These are phyloP conservation scores for Beauveria sp. DNA, from an alignment of 2,329 filamentous ascomycete genomes.

Conservation along the genomic window DNA sequence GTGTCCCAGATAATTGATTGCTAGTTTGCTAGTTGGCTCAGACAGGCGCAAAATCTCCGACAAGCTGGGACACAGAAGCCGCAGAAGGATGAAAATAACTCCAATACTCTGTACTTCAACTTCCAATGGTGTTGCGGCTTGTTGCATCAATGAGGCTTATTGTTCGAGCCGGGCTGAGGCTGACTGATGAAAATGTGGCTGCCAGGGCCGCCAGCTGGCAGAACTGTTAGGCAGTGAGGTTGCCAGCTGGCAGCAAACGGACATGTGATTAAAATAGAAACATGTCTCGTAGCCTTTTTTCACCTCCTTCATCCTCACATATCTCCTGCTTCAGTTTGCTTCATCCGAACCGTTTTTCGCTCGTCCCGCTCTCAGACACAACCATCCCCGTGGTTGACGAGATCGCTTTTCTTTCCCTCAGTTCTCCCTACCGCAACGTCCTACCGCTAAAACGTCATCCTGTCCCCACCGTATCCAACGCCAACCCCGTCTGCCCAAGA, in stretches of 20 bases:
- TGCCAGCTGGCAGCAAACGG: neutral
- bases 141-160: neutral
- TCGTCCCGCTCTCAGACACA: neutral
- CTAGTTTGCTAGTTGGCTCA: neutral
- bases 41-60: neutral
- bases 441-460: constrained; percentile 21
- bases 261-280: neutral
- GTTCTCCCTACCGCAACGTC: neutral
- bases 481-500: constrained; percentile 18
- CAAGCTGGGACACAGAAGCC: neutral
- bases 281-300: neutral
- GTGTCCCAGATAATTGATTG: too few species aligned
- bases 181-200: neutral
- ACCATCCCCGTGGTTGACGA: neutral
- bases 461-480: constrained; percentile 22
- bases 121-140: neutral
- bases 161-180: neutral
- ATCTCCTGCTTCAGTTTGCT: neutral
- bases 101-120: neutral
- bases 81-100: too few species aligned
- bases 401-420: neutral
- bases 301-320: neutral
- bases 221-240: neutral
- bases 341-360: neutral
- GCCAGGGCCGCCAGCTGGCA: neutral